Evolutionary conservation across 495 filamentous ascomycete genomes (phyloP).

Genomic region (Acidiella bohemica): DNA sequence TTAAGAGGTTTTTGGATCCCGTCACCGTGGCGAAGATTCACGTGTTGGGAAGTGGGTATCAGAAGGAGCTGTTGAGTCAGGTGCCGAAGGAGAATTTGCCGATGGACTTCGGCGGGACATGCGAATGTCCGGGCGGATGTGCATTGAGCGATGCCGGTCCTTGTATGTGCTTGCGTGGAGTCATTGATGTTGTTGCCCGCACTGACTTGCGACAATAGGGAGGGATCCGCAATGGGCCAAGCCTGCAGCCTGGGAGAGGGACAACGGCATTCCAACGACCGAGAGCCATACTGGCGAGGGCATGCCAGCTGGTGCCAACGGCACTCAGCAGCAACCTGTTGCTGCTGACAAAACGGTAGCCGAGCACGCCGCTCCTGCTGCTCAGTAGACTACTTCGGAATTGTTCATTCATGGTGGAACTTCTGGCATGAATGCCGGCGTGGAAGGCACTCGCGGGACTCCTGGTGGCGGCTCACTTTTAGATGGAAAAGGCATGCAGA

Average conservation of each 20-base stretch:
- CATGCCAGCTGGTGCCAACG: no score
- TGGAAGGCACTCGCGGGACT: background rate
- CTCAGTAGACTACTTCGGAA: no score
- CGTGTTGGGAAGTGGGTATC: constrained; percentile 67
- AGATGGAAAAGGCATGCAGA: background rate
- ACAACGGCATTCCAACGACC: constrained; percentile 6
- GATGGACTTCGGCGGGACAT: constrained; percentile 69
- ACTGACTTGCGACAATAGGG: constrained; percentile 26
- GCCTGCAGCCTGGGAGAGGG: constrained; percentile 29
- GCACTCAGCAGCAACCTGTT: background rate
- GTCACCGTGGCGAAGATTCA: constrained; percentile 95
- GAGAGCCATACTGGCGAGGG: constrained; percentile 16
- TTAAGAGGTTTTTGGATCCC: constrained; percentile 89
- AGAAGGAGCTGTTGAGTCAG: constrained; percentile 69
- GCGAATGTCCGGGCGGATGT: constrained; percentile 74
- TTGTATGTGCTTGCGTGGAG: constrained; percentile 36
- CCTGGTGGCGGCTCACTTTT: background rate
- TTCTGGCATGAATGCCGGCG: background rate
- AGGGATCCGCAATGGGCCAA: constrained; percentile 60
- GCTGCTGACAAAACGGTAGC: constrained; percentile 2
- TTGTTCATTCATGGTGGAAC: background rate
- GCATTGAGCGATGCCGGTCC: constrained; percentile 78
- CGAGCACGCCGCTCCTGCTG: no score
- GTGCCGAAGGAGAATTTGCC: constrained; percentile 86
- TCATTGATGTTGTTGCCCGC: background rate